A percentile compares a stretch with the other conserved stretches of the same genome.
Conservation (phyloP, 331 rosid species). For the Saraca asoca region DNA sequence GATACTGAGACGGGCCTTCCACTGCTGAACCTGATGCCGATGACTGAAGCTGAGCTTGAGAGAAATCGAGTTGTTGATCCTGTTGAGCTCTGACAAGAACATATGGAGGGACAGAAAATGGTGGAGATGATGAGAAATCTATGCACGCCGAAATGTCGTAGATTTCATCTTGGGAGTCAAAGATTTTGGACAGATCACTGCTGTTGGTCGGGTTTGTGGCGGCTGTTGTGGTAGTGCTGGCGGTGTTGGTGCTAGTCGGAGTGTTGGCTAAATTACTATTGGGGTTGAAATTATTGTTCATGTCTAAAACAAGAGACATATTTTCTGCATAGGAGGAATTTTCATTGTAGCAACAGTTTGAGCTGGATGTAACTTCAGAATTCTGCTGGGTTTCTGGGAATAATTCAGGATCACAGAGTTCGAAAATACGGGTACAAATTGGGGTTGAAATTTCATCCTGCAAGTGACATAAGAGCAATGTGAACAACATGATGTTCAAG, state of each 20-base stretch:
- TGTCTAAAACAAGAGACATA: constrained; percentile 50
- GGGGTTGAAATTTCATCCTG: constrained; percentile 95
- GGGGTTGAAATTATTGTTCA: constrained; percentile 46
- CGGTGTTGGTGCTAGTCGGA: constrained; percentile 37
- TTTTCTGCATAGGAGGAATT: constrained; percentile 58
- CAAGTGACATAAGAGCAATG: constrained; percentile 43
- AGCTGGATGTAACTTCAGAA: constrained; percentile 72
- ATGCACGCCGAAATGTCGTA: constrained; percentile 88
- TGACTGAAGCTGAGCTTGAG: constrained; percentile 51
- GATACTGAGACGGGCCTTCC: constrained; percentile 67
- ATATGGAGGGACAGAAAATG: constrained; percentile 52
- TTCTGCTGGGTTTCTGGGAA: constrained; percentile 73
- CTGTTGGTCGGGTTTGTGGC: constrained; percentile 40
- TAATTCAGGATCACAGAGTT: constrained; percentile 67
- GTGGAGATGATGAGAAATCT: constrained; percentile 64
- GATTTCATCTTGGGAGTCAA: constrained; percentile 72
- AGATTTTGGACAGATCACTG: constrained; percentile 57
- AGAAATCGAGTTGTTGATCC: constrained; percentile 55
- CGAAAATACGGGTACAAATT: constrained; percentile 60
- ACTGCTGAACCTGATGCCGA: constrained; percentile 54
- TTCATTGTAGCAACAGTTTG: constrained; percentile 75
- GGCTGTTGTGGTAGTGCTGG: constrained; percentile 34
- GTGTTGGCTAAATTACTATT: constrained; percentile 44
- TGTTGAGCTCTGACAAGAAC: constrained; percentile 39
- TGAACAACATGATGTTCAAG: constrained; percentile 33